Evolutionary conservation across 2,329 filamentous ascomycete genomes (phyloP).

Genomic region (Neofusicoccum laricinum): DNA sequence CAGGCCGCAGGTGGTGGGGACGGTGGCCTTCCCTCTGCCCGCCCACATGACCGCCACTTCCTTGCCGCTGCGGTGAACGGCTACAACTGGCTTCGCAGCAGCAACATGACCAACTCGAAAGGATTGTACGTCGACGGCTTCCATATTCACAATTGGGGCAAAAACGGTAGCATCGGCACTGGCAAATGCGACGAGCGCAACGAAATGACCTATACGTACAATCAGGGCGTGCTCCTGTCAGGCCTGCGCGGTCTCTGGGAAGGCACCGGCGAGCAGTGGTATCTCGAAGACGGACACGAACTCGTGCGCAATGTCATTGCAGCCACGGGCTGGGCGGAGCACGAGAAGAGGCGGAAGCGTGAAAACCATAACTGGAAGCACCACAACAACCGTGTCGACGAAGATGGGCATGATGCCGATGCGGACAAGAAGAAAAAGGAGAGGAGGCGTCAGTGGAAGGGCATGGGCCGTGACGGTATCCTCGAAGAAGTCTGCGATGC

Average conservation of each 20-base stretch:
- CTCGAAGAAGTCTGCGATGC: slow-evolving; percentile 84
- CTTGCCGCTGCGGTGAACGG: slow-evolving; percentile 71
- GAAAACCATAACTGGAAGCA: too few species aligned
- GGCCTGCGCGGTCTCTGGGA: slow-evolving; percentile 79
- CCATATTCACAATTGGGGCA: slow-evolving; percentile 66
- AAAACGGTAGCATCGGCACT: slow-evolving; percentile 59
- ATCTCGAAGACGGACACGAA: slow-evolving; percentile 75
- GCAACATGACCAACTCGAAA: slow-evolving; percentile 74
- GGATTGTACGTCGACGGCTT: slow-evolving; percentile 86
- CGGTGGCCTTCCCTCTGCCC: slow-evolving; percentile 24
- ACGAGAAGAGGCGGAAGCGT: slow-evolving; percentile 20
- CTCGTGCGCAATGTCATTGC: slow-evolving; percentile 70
- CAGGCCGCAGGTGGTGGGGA: slow-evolving; percentile 13
- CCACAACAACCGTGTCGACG: background rate
- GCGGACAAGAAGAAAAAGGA: slow-evolving; percentile 25
- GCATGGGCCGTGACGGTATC: slow-evolving; percentile 74
- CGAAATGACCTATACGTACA: slow-evolving; percentile 92
- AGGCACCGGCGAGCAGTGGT: slow-evolving; percentile 67
- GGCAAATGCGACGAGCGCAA: slow-evolving; percentile 76
- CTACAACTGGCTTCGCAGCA: slow-evolving; percentile 75
- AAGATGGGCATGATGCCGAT: background rate
- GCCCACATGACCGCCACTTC: slow-evolving; percentile 60
- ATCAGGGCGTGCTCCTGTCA: slow-evolving; percentile 85
- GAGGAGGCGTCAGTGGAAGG: slow-evolving; percentile 56
- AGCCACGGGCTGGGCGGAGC: slow-evolving; percentile 71